Conservation (phyloP, 140 eudicot genomes). For the Oenanthe javanica region DNA sequence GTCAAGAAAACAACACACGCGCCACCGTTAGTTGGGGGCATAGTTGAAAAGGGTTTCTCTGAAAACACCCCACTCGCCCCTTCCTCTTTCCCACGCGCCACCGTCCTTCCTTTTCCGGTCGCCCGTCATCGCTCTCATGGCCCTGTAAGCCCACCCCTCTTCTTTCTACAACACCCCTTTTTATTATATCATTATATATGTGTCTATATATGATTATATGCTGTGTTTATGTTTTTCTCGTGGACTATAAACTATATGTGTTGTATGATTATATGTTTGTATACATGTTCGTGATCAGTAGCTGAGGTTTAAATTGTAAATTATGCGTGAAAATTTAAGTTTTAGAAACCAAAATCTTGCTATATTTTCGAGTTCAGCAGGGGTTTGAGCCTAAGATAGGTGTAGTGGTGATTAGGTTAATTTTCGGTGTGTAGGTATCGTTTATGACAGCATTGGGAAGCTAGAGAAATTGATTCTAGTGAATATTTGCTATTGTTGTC, state of each 20-base stretch:
- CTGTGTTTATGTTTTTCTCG: background rate
- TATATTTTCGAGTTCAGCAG: too few species aligned
- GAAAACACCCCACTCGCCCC: slow-evolving; percentile 14
- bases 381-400: too few species aligned
- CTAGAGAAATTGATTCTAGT: slow-evolving; percentile 21
- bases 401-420: background rate
- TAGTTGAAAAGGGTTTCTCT: slow-evolving; percentile 66
- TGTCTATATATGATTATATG: background rate
- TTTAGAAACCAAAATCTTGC: too few species aligned
- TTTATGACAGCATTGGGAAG: slow-evolving; percentile 49
- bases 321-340: too few species aligned
- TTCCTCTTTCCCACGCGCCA: slow-evolving; percentile 52
- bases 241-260: background rate
- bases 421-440: background rate
- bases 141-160: slow-evolving; percentile 42
- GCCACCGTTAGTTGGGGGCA: slow-evolving; percentile 43
- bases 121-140: slow-evolving; percentile 99
- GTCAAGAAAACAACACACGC: slow-evolving; percentile 13
- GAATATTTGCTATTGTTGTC: background rate
- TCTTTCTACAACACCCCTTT: background rate
- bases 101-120: slow-evolving; percentile 86
- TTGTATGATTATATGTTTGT: background rate
- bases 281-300: too few species aligned
- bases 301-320: too few species aligned
- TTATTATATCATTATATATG: background rate